Percentiles rank a stretch among this genome's conserved stretches.
Conservation (phyloP, 2,329 filamentous ascomycete species). For the Colletotrichum magnum region DNA sequence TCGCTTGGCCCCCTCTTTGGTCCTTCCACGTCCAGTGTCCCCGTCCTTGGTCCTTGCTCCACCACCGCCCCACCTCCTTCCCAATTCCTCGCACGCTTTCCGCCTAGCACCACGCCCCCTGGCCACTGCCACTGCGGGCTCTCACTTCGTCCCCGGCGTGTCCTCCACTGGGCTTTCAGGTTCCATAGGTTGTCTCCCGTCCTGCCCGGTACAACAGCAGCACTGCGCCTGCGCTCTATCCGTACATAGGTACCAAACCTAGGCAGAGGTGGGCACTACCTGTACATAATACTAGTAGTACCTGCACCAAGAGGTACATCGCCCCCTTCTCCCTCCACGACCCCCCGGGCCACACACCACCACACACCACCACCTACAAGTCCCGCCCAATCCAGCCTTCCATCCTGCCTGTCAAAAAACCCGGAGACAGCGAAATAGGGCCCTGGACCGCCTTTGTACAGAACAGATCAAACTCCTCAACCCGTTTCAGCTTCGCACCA, state of each 20-base stretch:
- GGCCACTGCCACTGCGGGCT: constrained; percentile 22
- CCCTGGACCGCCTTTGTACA: constrained; percentile 48
- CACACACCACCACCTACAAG: not conserved
- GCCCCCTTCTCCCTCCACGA: constrained; percentile 11
- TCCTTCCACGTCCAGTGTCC: constrained; percentile 3
- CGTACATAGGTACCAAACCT: too few species aligned
- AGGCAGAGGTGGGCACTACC: too few species aligned
- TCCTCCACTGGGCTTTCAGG: not conserved
- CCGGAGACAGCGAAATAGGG: constrained; percentile 38
- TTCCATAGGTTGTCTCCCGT: constrained; percentile 6
- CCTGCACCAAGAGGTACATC: not conserved
- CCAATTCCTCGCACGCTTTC: constrained; percentile 23
- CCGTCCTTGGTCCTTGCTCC: constrained; percentile 23
- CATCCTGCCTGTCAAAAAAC: constrained; percentile 34
- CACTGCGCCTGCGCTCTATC: not conserved
- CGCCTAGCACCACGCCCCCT: constrained; percentile 21
- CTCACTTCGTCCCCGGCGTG: constrained; percentile 8
- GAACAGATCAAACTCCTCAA: constrained; percentile 52
- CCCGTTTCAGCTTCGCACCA: constrained; percentile 52
- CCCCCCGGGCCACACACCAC: constrained; percentile 4
- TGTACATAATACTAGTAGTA: too few species aligned
- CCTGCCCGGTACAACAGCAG: not conserved
- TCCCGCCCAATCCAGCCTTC: constrained; percentile 13
- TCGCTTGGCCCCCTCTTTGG: constrained; percentile 23
- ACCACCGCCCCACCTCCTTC: constrained; percentile 29